Evolutionary conservation across 2,329 filamentous ascomycete species (phyloP), one percentile per base, ranked within the genome.

Genomic region (Fusarium sp.): DNA sequence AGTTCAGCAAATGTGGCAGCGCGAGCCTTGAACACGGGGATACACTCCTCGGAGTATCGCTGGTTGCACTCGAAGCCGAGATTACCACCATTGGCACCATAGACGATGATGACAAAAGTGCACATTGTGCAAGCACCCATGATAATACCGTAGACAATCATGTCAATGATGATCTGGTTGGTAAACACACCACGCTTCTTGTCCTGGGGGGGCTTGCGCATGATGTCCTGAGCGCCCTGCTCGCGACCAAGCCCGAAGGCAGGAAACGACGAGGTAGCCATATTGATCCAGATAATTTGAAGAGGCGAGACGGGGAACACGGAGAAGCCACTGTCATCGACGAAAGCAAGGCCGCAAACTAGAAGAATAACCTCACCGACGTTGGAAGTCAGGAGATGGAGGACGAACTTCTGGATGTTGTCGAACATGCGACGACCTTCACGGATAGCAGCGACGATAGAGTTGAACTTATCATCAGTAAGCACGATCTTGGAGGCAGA

Each of bases 271-370:
- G 93, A 96, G 0, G 95, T 98, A 63, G 96, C 89, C 93, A 97
- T 96, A 82, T 97, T 97, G 81, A 98, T 94, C 94, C 94, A 98
- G 67, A 98, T 89, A 72, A 97, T 96, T 77, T 97, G 92, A 17
- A 97, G 90, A 1, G 95, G 94, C 0, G 93, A 91, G 50, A 97
- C 89, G 9, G 94, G 95, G 81, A 97, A 97, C 15, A 97, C 94
- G 1, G 94, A 96, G 69, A 93, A 88, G 14, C 89, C 88, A 15
- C 86, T 84, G 6, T 82, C 75, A 79, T 97, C 95, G 78, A 94
- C 93, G 84, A 97, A 97, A 0, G 87, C 92, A 8, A 97, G 89
- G 60, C 95, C 95, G 44, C 94, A 91, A 32, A 97, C 90, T 22
- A 97, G 86, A 2, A 94, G 91, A 70, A 93, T 91, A 13, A 95